Percentiles rank a stretch among this genome's conserved stretches.
Conservation (phyloP, 352 stramenopile genomes). For the Pythium rishiriense region DNA sequence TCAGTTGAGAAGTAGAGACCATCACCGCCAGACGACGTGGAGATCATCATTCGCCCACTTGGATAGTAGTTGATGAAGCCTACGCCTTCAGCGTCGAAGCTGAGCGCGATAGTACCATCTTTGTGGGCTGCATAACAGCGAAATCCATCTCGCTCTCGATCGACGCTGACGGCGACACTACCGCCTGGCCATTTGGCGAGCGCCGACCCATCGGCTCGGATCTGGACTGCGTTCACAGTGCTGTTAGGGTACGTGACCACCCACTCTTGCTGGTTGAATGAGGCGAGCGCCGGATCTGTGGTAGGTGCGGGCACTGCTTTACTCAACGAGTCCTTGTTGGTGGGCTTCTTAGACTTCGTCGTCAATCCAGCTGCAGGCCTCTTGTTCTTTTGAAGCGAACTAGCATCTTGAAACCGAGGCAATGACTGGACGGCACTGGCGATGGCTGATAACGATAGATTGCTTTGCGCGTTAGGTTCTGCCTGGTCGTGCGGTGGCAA, state of each 20-base stretch:
- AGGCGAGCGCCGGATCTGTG: conserved; percentile 1
- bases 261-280: conserved; percentile 45
- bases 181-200: conserved; percentile 69
- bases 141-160: conserved; percentile 60
- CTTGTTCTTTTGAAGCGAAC: conserved; percentile 43
- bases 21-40: conserved; percentile 62
- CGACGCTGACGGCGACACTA: conserved; percentile 64
- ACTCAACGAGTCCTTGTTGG: conserved; percentile 8
- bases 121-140: conserved; percentile 73
- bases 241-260: conserved; percentile 46
- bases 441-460: conserved; percentile 30
- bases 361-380: not conserved
- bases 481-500: not conserved
- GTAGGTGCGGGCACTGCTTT: not conserved
- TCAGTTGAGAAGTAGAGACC: conserved; percentile 56
- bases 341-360: conserved; percentile 9
- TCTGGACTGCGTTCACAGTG: conserved; percentile 47
- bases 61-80: conserved; percentile 82
- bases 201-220: conserved; percentile 63
- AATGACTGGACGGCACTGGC: conserved; percentile 51
- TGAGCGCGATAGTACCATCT: conserved; percentile 64
- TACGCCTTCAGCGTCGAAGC: conserved; percentile 61
- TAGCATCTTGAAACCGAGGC: conserved; percentile 43
- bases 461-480: not conserved
- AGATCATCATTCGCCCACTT: conserved; percentile 71